These are phyloP conservation scores for Babesia divergens DNA, from an alignment of 169 alveolate genomes.

Conservation along the genomic window DNA sequence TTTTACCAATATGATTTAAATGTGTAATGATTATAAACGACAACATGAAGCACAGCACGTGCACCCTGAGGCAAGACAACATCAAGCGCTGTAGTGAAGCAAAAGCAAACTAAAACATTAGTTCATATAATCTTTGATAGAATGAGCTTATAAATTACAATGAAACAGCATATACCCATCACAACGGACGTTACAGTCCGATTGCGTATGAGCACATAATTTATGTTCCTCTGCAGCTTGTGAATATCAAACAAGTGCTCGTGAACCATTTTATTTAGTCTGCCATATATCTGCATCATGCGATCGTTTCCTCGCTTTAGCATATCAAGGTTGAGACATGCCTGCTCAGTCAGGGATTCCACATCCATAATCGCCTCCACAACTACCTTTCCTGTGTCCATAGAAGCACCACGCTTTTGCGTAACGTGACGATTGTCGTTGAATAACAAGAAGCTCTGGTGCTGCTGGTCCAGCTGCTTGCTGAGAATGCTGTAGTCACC, in stretches of 20 bases:
- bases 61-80: neutral
- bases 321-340: conserved; percentile 22
- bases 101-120: neutral
- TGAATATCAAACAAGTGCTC: conserved; percentile 52
- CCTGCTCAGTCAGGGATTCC: conserved; percentile 63
- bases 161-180: conserved; percentile 44
- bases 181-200: conserved; percentile 37
- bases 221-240: conserved; percentile 54
- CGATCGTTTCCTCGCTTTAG: conserved; percentile 27
- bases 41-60: no score
- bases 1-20: neutral
- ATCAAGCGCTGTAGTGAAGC: neutral
- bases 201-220: conserved; percentile 34
- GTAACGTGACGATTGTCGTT: conserved; percentile 2
- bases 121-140: conserved; percentile 13
- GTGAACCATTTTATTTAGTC: conserved; percentile 53
- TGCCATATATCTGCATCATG: neutral
- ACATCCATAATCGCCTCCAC: conserved; percentile 62
- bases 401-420: neutral
- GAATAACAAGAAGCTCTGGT: conserved; percentile 41
- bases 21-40: neutral
- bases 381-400: conserved; percentile 32
- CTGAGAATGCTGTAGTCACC: conserved; percentile 28
- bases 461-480: conserved; percentile 35
- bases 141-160: conserved; percentile 30